Evolutionary conservation across 1,284 basidiomycete species (phyloP), one percentile per base, ranked within the genome.

Genomic region (Cerioporus squamosus): DNA sequence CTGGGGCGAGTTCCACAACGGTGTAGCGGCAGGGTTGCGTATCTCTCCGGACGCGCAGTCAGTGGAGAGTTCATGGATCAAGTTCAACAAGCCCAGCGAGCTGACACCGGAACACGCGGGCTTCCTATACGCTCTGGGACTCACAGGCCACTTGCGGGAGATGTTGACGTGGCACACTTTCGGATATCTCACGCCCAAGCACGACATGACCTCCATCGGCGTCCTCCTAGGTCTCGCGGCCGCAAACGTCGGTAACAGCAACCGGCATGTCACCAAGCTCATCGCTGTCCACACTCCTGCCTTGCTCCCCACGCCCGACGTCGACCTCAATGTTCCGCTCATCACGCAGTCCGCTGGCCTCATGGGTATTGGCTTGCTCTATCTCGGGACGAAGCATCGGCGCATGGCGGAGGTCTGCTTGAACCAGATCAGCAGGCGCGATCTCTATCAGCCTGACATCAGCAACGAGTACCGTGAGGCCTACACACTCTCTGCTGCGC

Each of bases 1-100:
- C 56, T 99, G 97, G 97, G 95, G 95, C 17, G 92, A 95, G 60
- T 99, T 99, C 74, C 96, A 99, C 75, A 97, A 97, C 62, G 97
- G 97, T 17, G 96, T 97, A 0, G 93, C 95, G 1, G 91, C 94
- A 2, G 97, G 91, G 2, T 75, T 99, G 55, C 87, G 92, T 5
- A 87, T 95, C 51, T 87, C 90, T 0, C 86, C 91, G 0, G 83
- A 87, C n/a, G 84, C 89, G n/a, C 77, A 81, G 52, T 86, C 87
- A 18, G 84, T 95, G 42, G 92, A 95, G 69, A 93, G 91, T 61
- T 94, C 94, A 0, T 97, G 96, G 89, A 95, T 97, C 67, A 89
- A 93, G 18, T 95, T 94, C 79, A 96, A 97, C 74, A 91, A 90
- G 63, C 95, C 95, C 0, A 81, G 85, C 0, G 91, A 94, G 52